These are phyloP conservation scores for Wolfiporia cocos DNA, from an alignment of 1,284 basidiomycete species.

Conservation along the genomic window DNA sequence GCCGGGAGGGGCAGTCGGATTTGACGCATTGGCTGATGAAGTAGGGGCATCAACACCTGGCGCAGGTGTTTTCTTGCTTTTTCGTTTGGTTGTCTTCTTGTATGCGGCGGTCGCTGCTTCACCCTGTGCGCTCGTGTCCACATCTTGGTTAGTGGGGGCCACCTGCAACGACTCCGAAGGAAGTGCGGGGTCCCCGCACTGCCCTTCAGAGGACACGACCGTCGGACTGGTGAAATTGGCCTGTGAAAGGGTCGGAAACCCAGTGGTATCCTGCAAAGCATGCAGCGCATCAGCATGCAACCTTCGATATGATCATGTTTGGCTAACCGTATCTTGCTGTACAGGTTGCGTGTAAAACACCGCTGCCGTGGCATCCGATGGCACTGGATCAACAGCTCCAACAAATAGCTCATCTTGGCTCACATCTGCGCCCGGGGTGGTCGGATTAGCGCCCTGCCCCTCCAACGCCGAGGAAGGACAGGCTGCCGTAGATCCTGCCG, in stretches of 20 bases:
- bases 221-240: no score
- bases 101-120: neutral
- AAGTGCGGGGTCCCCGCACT: no score
- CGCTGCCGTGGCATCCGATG: neutral
- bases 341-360: neutral
- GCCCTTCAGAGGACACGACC: no score
- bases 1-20: neutral
- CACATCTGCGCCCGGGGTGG: no score
- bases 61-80: conserved; percentile 4
- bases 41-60: neutral
- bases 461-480: no score
- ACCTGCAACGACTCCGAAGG: conserved; percentile 1
- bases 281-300: no score
- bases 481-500: no score
- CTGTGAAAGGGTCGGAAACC: no score
- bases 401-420: no score
- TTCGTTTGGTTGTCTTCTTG: conserved; percentile 11
- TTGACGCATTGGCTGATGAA: conserved; percentile 2
- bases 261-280: no score
- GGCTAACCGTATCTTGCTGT: conserved; percentile 2
- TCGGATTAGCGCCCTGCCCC: no score
- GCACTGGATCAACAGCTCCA: neutral
- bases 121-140: neutral
- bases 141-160: conserved; percentile 1
- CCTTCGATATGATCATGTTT: conserved; percentile 7